These are phyloP conservation scores for Ramichloridium luteum DNA, from an alignment of 2,329 filamentous ascomycete genomes.

Conservation along the genomic window DNA sequence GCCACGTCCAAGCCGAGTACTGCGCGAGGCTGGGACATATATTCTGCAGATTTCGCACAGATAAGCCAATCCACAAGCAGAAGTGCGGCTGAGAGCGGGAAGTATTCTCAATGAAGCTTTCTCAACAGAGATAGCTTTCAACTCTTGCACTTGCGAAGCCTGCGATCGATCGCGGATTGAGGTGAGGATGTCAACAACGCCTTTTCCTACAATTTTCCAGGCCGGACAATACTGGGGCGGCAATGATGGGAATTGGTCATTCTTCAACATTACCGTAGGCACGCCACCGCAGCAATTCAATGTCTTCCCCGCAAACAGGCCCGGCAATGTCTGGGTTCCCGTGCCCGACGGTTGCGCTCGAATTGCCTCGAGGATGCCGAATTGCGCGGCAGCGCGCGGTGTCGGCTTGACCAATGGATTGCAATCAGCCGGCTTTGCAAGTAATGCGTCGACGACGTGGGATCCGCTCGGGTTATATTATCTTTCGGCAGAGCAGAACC, in stretches of 20 bases:
- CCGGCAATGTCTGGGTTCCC: background rate
- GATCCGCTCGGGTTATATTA: conserved; percentile 6
- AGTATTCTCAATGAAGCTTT: too few relatives aligned
- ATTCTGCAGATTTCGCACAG: too few relatives aligned
- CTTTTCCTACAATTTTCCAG: background rate
- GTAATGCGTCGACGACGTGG: conserved; percentile 26
- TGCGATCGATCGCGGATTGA: too few relatives aligned
- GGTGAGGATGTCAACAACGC: too few relatives aligned
- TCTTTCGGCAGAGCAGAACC: conserved; percentile 1
- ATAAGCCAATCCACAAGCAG: too few relatives aligned
- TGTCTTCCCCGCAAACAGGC: background rate
- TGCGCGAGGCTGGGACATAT: too few relatives aligned
- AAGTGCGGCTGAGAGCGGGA: too few relatives aligned
- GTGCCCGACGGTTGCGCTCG: background rate
- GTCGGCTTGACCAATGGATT: background rate
- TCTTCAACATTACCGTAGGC: background rate
- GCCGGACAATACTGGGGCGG: background rate
- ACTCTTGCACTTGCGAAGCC: too few relatives aligned
- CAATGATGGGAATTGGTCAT: background rate
- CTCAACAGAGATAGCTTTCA: too few relatives aligned
- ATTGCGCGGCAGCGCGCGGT: background rate
- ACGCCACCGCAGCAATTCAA: background rate
- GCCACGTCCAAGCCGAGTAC: too few relatives aligned
- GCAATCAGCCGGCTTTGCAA: conserved; percentile 14
- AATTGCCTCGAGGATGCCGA: background rate